Evolutionary conservation across 345 rosid species (phyloP), one percentile per base, ranked within the genome.

Genomic region (Moringa oleifera): DNA sequence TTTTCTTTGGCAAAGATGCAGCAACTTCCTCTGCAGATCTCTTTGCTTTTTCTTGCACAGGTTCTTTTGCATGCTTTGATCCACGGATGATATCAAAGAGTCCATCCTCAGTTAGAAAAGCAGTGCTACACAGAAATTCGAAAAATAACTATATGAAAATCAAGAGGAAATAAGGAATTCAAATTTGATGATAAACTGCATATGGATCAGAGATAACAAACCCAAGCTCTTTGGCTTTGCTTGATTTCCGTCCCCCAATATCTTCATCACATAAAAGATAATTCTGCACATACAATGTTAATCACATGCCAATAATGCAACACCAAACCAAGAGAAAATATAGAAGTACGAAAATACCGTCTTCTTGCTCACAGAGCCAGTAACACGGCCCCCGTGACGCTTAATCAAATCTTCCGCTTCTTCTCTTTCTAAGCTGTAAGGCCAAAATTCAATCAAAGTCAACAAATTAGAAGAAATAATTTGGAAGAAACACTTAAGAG

Each of bases 291-390:
- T 25, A 72, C 21, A 49, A 28, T 58, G 64, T 68, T 72, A 69
- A 24, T 67, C 65, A 64, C 53, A 24, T 52, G 52, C 47, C 55
- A 70, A 52, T 18, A 55, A 33, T 51, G 51, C 51, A n/a, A 46
- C 25, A 50, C 16, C 7, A 50, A 67, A 23, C 57, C 31, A 64
- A 70, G 19, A 47, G n/a, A n/a, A n/a, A 71, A 66, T 58, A 65
- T 10, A 69, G 63, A 66, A 59, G 61, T 21, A 71, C 9, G 31
- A 63, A 58, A 60, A 22, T 46, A 94, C 99, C 80, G 99, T 94
- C 81, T 86, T 94, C 83, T 90, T 94, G 99, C 99, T 94, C 67
- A 94, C 84, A 59, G 99, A 85, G 75, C 92, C 89, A 65, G 97
- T 94, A 56, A 94, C 54, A 68, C 99, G 97, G 61, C 99, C 99